These are phyloP conservation scores for Daedaleopsis nitida DNA, from an alignment of 768 basidiomycete genomes.

Conservation along the genomic window DNA sequence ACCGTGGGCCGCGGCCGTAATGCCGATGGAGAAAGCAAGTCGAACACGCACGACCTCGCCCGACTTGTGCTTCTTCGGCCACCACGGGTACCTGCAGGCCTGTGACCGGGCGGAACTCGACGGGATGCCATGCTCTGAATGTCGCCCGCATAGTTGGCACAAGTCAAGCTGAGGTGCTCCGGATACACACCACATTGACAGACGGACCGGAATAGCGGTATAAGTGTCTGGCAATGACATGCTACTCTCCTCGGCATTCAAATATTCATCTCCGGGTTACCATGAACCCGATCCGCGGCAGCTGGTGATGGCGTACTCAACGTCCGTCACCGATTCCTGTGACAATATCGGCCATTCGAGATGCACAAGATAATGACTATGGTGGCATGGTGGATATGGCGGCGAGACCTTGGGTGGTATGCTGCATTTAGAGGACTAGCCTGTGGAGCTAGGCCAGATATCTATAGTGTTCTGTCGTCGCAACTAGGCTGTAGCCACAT, in stretches of 20 bases:
- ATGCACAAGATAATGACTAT: not conserved
- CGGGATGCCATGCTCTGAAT: not conserved
- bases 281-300: conserved; percentile 2
- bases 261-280: not conserved
- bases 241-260: not conserved
- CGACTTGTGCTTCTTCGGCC: not conserved
- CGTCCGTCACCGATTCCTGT: not conserved
- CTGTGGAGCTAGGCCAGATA: too few species aligned
- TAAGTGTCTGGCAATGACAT: not conserved
- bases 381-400: not conserved
- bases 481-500: too few species aligned
- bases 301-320: not conserved
- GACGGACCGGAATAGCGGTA: too few species aligned
- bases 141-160: not conserved
- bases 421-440: too few species aligned
- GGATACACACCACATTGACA: not conserved
- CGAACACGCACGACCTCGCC: too few species aligned
- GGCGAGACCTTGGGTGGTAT: too few species aligned
- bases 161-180: not conserved
- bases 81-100: not conserved
- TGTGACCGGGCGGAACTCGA: not conserved
- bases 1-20: too few species aligned
- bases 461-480: too few species aligned
- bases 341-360: not conserved
- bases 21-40: too few species aligned